phyloP scores from a whole-genome alignment of 331 rosid species.

The Pyrus hybrid region DNA sequence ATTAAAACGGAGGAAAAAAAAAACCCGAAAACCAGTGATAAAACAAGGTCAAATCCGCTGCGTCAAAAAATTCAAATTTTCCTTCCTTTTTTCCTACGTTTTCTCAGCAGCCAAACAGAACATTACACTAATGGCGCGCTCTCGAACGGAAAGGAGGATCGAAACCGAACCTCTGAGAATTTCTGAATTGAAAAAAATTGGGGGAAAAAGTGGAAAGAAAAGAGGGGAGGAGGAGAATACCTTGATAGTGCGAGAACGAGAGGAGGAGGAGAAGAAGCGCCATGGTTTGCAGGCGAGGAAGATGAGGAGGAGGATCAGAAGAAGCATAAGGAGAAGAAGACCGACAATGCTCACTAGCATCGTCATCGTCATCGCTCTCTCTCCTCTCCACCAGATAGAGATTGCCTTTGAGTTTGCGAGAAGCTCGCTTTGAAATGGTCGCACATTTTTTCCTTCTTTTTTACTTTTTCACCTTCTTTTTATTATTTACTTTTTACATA shows the following conservation, averaged over 20 bases:
- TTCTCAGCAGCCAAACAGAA: conserved; percentile 15
- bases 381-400: conserved; percentile 37
- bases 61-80: not conserved
- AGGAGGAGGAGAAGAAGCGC: conserved; percentile 64
- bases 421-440: conserved; percentile 90
- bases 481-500: not conserved
- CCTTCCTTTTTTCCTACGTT: not conserved
- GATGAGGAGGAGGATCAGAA: conserved; percentile 64
- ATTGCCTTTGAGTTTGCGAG: conserved; percentile 62
- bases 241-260: conserved; percentile 51
- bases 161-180: not conserved
- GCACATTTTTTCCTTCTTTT: not conserved
- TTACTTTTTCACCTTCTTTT: not conserved
- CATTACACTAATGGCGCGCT: conserved; percentile 13
- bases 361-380: conserved; percentile 59
- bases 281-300: conserved; percentile 86
- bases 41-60: conserved; percentile 1
- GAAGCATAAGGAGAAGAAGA: conserved; percentile 79
- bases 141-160: not conserved
- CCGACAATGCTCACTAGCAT: conserved; percentile 53
- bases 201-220: not conserved
- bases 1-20: not conserved
- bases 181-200: not conserved
- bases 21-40: not conserved
- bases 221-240: conserved; percentile 10